Conservation (phyloP, 768 basidiomycete species). For the Polyporus arcularius region DNA sequence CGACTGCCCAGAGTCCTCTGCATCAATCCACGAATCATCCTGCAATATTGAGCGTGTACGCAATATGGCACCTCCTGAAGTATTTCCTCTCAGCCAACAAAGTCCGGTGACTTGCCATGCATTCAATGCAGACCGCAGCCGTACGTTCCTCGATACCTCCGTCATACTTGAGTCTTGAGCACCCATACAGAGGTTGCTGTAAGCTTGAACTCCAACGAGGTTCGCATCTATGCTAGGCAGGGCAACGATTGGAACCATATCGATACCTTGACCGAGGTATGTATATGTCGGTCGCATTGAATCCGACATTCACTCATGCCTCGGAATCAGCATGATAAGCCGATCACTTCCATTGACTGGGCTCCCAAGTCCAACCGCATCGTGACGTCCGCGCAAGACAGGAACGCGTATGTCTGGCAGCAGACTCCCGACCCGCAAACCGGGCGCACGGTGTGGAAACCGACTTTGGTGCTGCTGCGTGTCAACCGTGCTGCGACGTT, state of each 20-base stretch:
- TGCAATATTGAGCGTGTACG: not conserved
- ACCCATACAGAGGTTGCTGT: slow-evolving; percentile 77
- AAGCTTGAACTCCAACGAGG: slow-evolving; percentile 88
- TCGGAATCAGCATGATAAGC: slow-evolving; percentile 85
- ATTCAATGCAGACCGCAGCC: slow-evolving; percentile 85
- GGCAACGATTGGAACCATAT: slow-evolving; percentile 69
- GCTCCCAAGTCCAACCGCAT: slow-evolving; percentile 95
- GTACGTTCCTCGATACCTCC: slow-evolving; percentile 49
- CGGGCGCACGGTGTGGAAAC: slow-evolving; percentile 83
- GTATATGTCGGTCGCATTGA: slow-evolving; percentile 13
- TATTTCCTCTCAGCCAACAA: slow-evolving; percentile 77
- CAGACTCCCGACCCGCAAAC: slow-evolving; percentile 73
- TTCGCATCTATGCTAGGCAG: slow-evolving; percentile 71
- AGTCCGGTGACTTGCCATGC: slow-evolving; percentile 86
- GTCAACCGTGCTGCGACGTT: slow-evolving; percentile 96
- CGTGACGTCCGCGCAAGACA: slow-evolving; percentile 98
- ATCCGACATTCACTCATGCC: not conserved
- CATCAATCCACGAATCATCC: not conserved
- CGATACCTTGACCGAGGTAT: slow-evolving; percentile 85
- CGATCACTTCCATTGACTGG: slow-evolving; percentile 98
- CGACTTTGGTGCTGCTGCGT: slow-evolving; percentile 91
- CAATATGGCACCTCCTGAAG: slow-evolving; percentile 70
- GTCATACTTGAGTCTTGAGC: not conserved
- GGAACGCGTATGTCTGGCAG: slow-evolving; percentile 99
- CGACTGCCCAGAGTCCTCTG: slow-evolving; percentile 83